phyloP scores from a whole-genome alignment of 345 rosid genomes.

The Erucastrum elatum region DNA sequence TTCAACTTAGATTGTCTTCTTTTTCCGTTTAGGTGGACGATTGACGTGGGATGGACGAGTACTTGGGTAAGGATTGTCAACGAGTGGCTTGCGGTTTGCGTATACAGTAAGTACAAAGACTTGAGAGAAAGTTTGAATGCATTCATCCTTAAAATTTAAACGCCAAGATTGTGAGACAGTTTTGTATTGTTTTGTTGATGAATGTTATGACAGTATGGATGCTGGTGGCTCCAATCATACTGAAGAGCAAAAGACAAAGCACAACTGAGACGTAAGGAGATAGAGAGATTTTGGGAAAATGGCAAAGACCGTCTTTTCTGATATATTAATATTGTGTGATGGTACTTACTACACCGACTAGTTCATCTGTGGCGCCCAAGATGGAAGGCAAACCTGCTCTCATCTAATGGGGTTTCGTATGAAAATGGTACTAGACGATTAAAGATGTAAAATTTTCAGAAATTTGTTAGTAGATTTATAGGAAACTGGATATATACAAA shows the following conservation, averaged over 20 bases:
- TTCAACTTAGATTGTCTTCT: neutral
- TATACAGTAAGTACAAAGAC: conserved; percentile 62
- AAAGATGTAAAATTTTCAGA: neutral
- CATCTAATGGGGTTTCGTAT: conserved; percentile 22
- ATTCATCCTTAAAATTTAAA: neutral
- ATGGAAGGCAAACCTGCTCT: conserved; percentile 8
- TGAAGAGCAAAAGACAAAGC: conserved; percentile 53
- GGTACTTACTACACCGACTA: conserved; percentile 19
- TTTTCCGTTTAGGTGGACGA: conserved; percentile 72
- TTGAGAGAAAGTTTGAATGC: conserved; percentile 7
- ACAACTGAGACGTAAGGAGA: conserved; percentile 39
- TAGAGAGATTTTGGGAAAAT: conserved; percentile 11
- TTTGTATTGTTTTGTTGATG: conserved; percentile 19
- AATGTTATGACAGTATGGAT: conserved; percentile 74
- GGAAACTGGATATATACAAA: conserved; percentile 28
- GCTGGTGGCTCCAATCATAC: conserved; percentile 70
- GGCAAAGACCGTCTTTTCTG: neutral
- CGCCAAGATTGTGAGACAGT: neutral
- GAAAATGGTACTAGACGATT: conserved; percentile 6
- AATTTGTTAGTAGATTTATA: conserved; percentile 38
- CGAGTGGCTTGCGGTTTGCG: conserved; percentile 94
- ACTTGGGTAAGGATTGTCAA: conserved; percentile 91
- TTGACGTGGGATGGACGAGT: conserved; percentile 99
- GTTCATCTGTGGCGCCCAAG: conserved; percentile 5
- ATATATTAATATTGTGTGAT: neutral